Base-by-base conservation (phyloP, 1,284 basidiomycete species). In the Coriolopsis trogii region DNA sequence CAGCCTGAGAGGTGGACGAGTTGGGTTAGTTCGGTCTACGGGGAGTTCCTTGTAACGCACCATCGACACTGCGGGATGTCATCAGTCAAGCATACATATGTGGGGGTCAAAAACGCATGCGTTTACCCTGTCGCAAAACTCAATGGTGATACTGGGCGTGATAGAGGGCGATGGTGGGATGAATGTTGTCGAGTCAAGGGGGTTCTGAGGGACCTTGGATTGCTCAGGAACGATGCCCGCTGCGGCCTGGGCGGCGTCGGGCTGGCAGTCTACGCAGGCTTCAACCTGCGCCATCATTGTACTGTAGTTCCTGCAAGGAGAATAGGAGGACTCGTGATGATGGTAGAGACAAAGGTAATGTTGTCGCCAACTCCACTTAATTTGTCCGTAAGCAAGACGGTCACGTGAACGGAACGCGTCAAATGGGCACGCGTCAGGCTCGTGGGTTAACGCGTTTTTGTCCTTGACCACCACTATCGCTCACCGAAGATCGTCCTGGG, bases 61-160 rank as follows among this genome's bases (percentile, higher is more conserved):
- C 87, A 90, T 65, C 87, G 84, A 66, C 87, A 91, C 87, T 89
- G 60, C 23, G 40, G 43, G 26, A 26, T 24, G 6, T 33, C 16
- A 20, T 38, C 3, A 50, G 40, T 24, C n/a, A n/a, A 31, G 13
- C n/a, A 38, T 6, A 58, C 29, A 46, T 54, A 37, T 37, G 49
- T 30, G 20, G 36, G 16, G 29, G 39, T n/a, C 41, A 29, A 29
- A 31, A 49, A 23, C n/a, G n/a, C n/a, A n/a, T n/a, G n/a, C n/a
- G 71, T 87, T 66, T 68, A 94, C 89, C 74, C 90, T 77, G 66
- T 94, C 89, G 66, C 92, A 95, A 65, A 91, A 95, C 70, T 94
- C 91, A 56, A 96, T 89, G 6, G 74, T 75, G 26, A 89, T 69
- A 29, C 77, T 79, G 6, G 80, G 75, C 12, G 69, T 60, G 0